Evolutionary conservation across 495 filamentous ascomycete species (phyloP), one percentile per base, ranked within the genome.

Genomic region (Pyronema domesticum): DNA sequence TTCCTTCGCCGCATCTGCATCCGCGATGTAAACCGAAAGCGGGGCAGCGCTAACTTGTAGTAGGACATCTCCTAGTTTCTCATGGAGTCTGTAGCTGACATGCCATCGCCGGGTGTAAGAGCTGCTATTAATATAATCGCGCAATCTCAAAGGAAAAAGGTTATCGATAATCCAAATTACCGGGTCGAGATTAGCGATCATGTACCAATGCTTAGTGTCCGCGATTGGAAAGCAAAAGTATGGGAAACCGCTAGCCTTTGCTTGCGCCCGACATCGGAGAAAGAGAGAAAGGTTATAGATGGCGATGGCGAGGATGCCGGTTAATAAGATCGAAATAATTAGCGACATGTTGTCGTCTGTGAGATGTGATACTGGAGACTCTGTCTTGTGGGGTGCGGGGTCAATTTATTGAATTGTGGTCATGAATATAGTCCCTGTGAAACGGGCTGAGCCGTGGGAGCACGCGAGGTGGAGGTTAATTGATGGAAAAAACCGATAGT

Each of bases 41-140:
- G 55, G 58, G 0, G 58, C 55, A 8, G 72, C 65, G 0, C 64
- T 65, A 14, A 67, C 67, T 1, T 69, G 7, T 15, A 68, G 57
- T 48, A 72, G 71, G 7, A 67, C 50, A 5, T 60, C 57, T 6
- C 72, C 72, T 14, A 68, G 56, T 50, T 68, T 58, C 35, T 64
- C 58, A 39, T 67, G 68, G 35, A 68, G 55, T 4, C 56, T 57
- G 55, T 70, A 57, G 43, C 68, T 70, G 23, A 64, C 60, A 23
- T 61, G 34, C 11, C 61, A 65, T 15, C 59, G 36, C 61, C 65
- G 65, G 48, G 55, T 60, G 14, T 50, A 55, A 3, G 48, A 44
- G 34, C 44, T 48, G 44, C 57, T 65, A 14, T 55, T 56, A 18
- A 54, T 56, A 47, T 53, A 68, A 18, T 42, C 64, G 0, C 55